Percentiles rank a stretch among this genome's conserved stretches.
phyloP scores from a whole-genome alignment of 1,284 basidiomycete genomes.

The Cryptococcus sp. region DNA sequence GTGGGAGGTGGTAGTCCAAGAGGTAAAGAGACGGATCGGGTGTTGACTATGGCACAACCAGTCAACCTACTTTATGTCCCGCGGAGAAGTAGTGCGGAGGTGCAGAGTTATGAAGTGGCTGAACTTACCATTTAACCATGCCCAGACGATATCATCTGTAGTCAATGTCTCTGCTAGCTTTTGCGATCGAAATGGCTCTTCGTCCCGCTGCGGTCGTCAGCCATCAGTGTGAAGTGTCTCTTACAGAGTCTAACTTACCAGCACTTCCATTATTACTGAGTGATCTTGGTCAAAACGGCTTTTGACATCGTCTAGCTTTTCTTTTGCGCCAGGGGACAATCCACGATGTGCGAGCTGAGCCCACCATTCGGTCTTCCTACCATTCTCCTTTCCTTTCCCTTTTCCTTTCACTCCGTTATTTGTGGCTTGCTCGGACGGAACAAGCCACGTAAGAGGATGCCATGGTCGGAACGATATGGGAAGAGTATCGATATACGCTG shows the following conservation, averaged over 20 bases:
- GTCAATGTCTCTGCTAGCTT: slow-evolving; percentile 26
- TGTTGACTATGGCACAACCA: slow-evolving; percentile 66
- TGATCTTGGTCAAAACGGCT: slow-evolving; percentile 65
- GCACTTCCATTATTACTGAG: slow-evolving; percentile 51
- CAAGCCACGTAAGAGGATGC: slow-evolving; percentile 76
- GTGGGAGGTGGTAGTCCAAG: slow-evolving; percentile 59
- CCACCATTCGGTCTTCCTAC: slow-evolving; percentile 27
- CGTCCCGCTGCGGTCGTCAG: slow-evolving; percentile 15
- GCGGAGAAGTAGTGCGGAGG: slow-evolving; percentile 13
- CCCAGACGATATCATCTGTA: slow-evolving; percentile 67
- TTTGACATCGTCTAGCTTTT: slow-evolving; percentile 58
- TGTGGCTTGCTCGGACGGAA: slow-evolving; percentile 40
- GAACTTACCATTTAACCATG: slow-evolving; percentile 74
- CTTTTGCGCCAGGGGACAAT: slow-evolving; percentile 60
- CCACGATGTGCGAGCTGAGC: slow-evolving; percentile 20
- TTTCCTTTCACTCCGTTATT: not conserved
- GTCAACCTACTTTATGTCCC: not conserved
- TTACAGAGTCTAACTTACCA: slow-evolving; percentile 27
- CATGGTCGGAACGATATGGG: slow-evolving; percentile 64
- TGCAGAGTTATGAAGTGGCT: not conserved
- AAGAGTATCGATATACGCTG: slow-evolving; percentile 71
- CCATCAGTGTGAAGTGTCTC: slow-evolving; percentile 1
- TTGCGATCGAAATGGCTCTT: slow-evolving; percentile 41
- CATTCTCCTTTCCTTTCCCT: not conserved
- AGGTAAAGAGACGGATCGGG: slow-evolving; percentile 76